Percentiles rank a stretch among this genome's conserved stretches.
Conservation (phyloP, 2,329 filamentous ascomycete species). For the Chalaropsis ovoidea region DNA sequence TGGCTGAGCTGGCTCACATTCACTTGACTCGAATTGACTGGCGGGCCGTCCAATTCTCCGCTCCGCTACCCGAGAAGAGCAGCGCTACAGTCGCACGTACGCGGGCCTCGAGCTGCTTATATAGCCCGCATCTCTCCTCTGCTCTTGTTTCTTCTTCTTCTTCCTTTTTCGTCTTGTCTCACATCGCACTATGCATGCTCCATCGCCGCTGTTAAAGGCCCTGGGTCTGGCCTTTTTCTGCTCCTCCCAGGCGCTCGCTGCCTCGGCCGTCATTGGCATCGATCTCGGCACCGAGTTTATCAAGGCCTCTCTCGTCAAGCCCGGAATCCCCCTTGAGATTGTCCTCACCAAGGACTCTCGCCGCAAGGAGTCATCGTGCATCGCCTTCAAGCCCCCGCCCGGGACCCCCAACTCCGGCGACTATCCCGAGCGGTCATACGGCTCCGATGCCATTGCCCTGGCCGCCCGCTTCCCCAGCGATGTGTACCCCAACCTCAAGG, state of each 20-base stretch:
- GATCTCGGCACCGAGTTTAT: constrained; percentile 95
- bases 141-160: constrained; percentile 25
- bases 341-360: constrained; percentile 96
- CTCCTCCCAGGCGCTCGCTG: constrained; percentile 42
- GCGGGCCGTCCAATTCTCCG: constrained; percentile 12
- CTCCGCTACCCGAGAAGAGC: constrained; percentile 10
- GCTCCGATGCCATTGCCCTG: constrained; percentile 80
- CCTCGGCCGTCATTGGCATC: constrained; percentile 73
- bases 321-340: constrained; percentile 92
- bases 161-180: constrained; percentile 33
- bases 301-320: constrained; percentile 92
- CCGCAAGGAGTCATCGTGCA: constrained; percentile 82
- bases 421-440: constrained; percentile 85
- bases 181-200: constrained; percentile 28
- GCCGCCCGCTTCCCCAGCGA: constrained; percentile 81
- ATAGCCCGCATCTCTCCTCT: neutral
- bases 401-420: constrained; percentile 52
- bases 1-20: constrained; percentile 10
- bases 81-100: constrained; percentile 20
- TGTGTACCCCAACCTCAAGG: constrained; percentile 89
- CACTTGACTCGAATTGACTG: constrained; percentile 4
- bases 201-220: constrained; percentile 28
- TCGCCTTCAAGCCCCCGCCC: constrained; percentile 84
- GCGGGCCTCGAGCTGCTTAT: neutral
- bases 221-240: constrained; percentile 33